Evolutionary conservation across 129 eudicot species (phyloP), one percentile per base, ranked within the genome.

Genomic region (Pittosporum tobira): DNA sequence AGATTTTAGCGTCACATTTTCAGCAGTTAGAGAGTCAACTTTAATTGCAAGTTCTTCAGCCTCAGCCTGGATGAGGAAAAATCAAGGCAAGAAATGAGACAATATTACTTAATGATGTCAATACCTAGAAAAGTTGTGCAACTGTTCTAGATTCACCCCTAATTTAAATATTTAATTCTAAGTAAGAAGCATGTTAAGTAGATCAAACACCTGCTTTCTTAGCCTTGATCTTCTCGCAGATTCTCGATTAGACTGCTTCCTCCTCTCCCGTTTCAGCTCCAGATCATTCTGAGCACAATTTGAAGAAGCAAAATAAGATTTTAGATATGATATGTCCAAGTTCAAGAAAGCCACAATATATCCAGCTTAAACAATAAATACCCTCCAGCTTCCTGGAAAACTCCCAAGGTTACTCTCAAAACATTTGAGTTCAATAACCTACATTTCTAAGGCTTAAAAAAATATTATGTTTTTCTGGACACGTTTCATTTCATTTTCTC

Each of bases 211-310:
- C 95, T 90, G 95, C 73, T 85, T 90, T 76, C 97, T 85, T 72
- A 90, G 71, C 65, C 97, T 73, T 54, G 97, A 90, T 68, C 97
- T 77, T 75, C 97, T 85, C 7, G 97, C 97, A 63, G 97, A 90
- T 78, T 90, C 97, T 31, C 97, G 76, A 57, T 90, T 90, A 16
- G 95, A 90, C 60, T 90, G 97, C 65, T 90, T 90, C 74, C 97
- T 78, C 76, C 80, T 85, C 67, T 90, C 97, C 68, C 87, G 72
- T 55, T 90, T 90, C 63, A 85, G 77, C 67, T 90, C 97, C 3
- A 87, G 81, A 63, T 85, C 97, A 50, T 85, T 82, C 97, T 89
- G 80, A 20, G 29, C 58, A 52, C 26, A 68, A 21, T 58, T 64
- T 27, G 56, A 26, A 0, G 31, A 16, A 25, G 28, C 27, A 25